These are phyloP conservation scores for Jamesozyma jinghongensis DNA, from an alignment of 805 yeast genomes.

Conservation along the genomic window DNA sequence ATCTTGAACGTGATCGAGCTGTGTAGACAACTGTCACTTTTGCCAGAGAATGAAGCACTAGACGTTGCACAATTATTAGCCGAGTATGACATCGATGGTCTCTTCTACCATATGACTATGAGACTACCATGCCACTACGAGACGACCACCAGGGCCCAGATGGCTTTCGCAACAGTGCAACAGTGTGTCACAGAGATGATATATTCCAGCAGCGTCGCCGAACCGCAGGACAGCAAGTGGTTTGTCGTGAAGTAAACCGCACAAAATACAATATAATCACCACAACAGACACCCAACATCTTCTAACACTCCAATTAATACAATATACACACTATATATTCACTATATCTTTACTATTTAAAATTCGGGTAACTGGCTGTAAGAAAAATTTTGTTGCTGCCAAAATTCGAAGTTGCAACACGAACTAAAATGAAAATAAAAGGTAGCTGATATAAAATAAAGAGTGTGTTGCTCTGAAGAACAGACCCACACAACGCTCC, in stretches of 20 bases:
- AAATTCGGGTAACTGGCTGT: conserved; percentile 1
- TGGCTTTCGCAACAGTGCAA: neutral
- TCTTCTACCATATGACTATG: conserved; percentile 16
- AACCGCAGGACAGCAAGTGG: conserved; percentile 3
- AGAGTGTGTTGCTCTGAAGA: neutral
- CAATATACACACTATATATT: too few relatives aligned
- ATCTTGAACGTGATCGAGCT: conserved; percentile 13
- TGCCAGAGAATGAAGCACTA: conserved; percentile 10
- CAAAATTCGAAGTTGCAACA: too few relatives aligned
- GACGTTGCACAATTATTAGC: conserved; percentile 16
- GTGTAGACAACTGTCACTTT: conserved; percentile 9
- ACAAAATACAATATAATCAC: neutral
- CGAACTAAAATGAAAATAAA: too few relatives aligned
- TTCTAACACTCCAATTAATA: too few relatives aligned
- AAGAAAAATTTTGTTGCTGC: conserved; percentile 1
- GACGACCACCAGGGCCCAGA: neutral
- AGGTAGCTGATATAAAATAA: too few relatives aligned
- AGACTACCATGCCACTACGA: neutral
- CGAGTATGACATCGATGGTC: conserved; percentile 22
- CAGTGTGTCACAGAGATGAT: neutral
- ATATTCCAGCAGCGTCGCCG: neutral
- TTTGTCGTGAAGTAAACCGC: conserved; percentile 3
- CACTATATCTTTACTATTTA: too few relatives aligned
- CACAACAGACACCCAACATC: too few relatives aligned
- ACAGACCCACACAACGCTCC: neutral